Base-by-base conservation (phyloP, 495 filamentous ascomycete genomes). In the Daldinia caldariorum region DNA sequence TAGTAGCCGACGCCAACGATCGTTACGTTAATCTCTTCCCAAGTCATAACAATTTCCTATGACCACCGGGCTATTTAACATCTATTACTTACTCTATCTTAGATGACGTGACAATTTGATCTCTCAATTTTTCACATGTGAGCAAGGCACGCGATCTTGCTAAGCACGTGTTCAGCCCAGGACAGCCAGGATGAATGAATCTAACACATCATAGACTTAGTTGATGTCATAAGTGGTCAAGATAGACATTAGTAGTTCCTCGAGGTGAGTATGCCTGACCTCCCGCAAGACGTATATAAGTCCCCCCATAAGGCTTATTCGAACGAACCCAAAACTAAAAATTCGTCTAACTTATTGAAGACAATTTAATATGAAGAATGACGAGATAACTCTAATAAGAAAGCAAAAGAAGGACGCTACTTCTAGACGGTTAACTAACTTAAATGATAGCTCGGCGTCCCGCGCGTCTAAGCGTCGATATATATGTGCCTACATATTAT, bases 201-300 rank as follows among this genome's bases (percentile, higher is more conserved):
- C n/a, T 7, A 35, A 10, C 6, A 6, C 2, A 7, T 10, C 34
- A 56, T 72, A 60, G 29, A 20, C 31, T 63, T 63, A 66, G 18
- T 63, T 59, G 58, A 66, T 63, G 70, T 73, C 66, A 70, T 73
- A 58, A 32, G n/a, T n/a, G n/a, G n/a, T n/a, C n/a, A n/a, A n/a
- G n/a, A n/a, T n/a, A n/a, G n/a, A n/a, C n/a, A 50, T 3, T 50
- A 12, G 49, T 26, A 34, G 13, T 41, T 26, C 63, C 63, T 54
- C 12, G 43, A 31, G 38, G 59, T 60, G 38, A 20, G 10, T 55
- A 26, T 39, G 45, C 18, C 43, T 50, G 32, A 58, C 50, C 54
- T 51, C 39, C 20, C 26, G 18, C 26, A 43, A 57, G 61, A 26
- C 54, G n/a, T 45, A 43, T 58, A 49, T 35, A 49, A 45, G 34